phyloP scores from a whole-genome alignment of 768 basidiomycete genomes.

The Cystobasidium tubakii region DNA sequence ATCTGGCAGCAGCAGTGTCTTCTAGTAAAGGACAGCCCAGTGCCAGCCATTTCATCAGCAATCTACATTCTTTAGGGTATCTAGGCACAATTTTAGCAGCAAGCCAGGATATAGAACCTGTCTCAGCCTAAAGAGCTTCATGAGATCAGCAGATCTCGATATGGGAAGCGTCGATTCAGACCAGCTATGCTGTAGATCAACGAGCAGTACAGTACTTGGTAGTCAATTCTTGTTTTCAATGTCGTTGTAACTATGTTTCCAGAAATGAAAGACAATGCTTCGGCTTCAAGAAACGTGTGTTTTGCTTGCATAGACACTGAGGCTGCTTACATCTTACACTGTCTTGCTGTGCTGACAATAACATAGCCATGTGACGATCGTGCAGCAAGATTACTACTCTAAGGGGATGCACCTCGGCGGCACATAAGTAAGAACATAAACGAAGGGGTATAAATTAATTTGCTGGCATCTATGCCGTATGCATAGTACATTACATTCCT shows the following conservation, averaged over 20 bases:
- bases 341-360: no score
- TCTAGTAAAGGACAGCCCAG: neutral
- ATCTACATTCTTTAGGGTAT: slow-evolving; percentile 16
- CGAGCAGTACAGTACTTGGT: neutral
- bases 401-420: no score
- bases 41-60: neutral
- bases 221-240: neutral
- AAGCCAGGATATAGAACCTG: neutral
- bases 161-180: neutral
- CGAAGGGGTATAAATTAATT: neutral
- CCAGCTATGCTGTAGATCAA: neutral
- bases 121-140: no score
- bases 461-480: no score
- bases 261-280: no score
- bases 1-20: neutral
- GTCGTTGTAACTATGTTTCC: neutral
- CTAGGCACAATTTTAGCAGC: slow-evolving; percentile 3
- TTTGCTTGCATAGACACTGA: no score
- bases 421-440: no score
- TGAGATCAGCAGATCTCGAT: no score
- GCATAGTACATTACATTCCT: slow-evolving; percentile 60
- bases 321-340: no score
- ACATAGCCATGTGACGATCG: no score
- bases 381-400: no score
- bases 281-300: no score